These are phyloP conservation scores for Deinandra increscens DNA, from an alignment of 129 eudicot species.

Conservation along the genomic window DNA sequence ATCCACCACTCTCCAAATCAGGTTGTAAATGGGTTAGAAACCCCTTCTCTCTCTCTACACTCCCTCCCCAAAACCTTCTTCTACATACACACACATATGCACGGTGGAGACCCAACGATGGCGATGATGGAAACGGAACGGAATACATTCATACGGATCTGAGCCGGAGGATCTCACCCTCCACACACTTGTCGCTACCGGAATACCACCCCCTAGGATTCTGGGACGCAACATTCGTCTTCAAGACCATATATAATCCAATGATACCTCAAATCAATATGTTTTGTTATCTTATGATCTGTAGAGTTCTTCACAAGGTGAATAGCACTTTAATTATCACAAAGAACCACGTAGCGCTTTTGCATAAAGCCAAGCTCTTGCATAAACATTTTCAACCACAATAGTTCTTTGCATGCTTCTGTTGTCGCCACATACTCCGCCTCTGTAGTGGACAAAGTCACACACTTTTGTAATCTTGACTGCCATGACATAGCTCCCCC, in stretches of 20 bases:
- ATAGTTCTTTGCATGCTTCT: constrained; percentile 4
- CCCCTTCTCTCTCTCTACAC: too few species aligned
- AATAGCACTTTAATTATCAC: constrained; percentile 4
- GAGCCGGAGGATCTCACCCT: too few species aligned
- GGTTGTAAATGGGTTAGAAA: too few species aligned
- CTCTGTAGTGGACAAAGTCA: background rate
- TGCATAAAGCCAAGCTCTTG: background rate
- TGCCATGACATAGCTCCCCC: background rate
- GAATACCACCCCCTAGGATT: too few species aligned
- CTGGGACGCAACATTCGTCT: too few species aligned
- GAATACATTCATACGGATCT: too few species aligned
- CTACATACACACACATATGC: too few species aligned
- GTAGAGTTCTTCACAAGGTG: constrained; percentile 10
- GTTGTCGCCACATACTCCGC: background rate
- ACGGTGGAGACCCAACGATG: too few species aligned
- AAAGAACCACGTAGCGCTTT: background rate
- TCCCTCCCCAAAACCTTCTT: too few species aligned
- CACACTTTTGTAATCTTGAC: background rate
- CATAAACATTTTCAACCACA: background rate
- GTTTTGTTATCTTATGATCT: constrained; percentile 1
- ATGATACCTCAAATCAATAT: constrained; percentile 3
- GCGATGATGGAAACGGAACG: too few species aligned
- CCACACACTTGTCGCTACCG: too few species aligned
- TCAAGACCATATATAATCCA: background rate
- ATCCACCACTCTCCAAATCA: too few species aligned